Evolutionary conservation across 2,329 filamentous ascomycete species (phyloP), one percentile per base, ranked within the genome.

Genomic region (Aspergillus tamarii): DNA sequence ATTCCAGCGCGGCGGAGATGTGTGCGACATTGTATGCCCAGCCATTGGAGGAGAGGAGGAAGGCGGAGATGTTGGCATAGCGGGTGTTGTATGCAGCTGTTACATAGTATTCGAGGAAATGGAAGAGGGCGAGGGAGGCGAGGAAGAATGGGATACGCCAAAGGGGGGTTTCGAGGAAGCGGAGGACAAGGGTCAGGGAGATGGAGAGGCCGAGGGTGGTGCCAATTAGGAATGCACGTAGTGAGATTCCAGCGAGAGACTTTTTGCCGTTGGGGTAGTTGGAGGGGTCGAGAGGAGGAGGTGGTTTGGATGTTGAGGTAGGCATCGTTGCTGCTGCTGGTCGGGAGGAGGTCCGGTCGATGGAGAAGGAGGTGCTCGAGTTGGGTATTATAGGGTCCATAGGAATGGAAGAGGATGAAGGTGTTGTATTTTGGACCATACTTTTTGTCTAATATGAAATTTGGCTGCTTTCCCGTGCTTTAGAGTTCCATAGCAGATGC

Each of bases 71-170:
- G 28, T 84, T 86, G 23, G 92, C 92, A 58, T 88, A 84, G 19
- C 85, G 84, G 0, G 92, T 92, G 78, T 98, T 98, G 81, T 91
- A 92, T 61, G 85, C 83, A 10, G 94, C 94, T 0, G 94, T 97
- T 36, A 89, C 92, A 84, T 89, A 96, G 83, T 94, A 99, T 80
- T 99, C 95, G 77, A 98, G 89, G 80, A 97, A 98, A 83, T 99
- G 95, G 81, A 98, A 98, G 34, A 90, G 71, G 30, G 89, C 86
- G 55, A 98, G 88, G 16, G 88, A 82, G 43, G 77, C 67, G 64
- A 84, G 68, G 74, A 84, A 83, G 70, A 86, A 83, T 10, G 84
- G 83, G 0, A 87, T 76, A 26, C 88, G 82, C 88, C 88, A 91
- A 60, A 87, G 74, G 5, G 80, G 77, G 46, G 64, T 50, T 19